Base-by-base conservation (phyloP, 305 asterid species). In the Caryopteris hybrid region DNA sequence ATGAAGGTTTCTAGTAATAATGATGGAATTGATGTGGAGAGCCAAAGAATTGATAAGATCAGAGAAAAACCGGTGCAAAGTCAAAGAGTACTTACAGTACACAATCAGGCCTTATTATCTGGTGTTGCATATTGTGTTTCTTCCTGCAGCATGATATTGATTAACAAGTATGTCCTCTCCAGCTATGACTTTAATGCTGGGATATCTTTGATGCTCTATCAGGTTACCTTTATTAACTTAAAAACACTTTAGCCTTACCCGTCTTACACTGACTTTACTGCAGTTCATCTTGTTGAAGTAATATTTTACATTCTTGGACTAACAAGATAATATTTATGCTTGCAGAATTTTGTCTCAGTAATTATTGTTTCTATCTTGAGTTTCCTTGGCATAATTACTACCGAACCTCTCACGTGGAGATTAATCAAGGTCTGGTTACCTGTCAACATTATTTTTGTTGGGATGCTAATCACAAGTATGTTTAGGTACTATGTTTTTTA, bases 401-500 rank as follows among this genome's bases (percentile, higher is more conserved):
- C 91, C 1, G 96, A 92, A 63, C 96, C 96, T 45, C 84, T 92
- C 55, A 88, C 97, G 10, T 86, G 91, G 96, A 88, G 85, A 87
- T 81, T 89, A 77, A 80, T 85, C 81, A 92, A 82, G 75, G 96
- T 86, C 74, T 92, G 97, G 98, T 79, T 92, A 77, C 98, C 98
- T 57, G 97, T 89, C 64, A 92, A 92, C 64, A 61, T 84, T 50
- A 85, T 93, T 75, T 93, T 90, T 76, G 97, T 93, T 5, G 99
- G 97, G 81, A 93, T 90, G 99, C 96, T 92, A 53, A 79, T 89
- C 78, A 83, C 96, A 71, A 92, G 98, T 79, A 92, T 92, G 99
- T 88, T 88, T 81, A 93, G 99, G 97, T 93, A 90, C 69, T 64
- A 38, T 9, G 70, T 66, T 68, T 62, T 22, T 55, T 47, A 54